Evolutionary conservation across 2,329 filamentous ascomycete genomes (phyloP).

Genomic region (Neobulgaria alba): DNA sequence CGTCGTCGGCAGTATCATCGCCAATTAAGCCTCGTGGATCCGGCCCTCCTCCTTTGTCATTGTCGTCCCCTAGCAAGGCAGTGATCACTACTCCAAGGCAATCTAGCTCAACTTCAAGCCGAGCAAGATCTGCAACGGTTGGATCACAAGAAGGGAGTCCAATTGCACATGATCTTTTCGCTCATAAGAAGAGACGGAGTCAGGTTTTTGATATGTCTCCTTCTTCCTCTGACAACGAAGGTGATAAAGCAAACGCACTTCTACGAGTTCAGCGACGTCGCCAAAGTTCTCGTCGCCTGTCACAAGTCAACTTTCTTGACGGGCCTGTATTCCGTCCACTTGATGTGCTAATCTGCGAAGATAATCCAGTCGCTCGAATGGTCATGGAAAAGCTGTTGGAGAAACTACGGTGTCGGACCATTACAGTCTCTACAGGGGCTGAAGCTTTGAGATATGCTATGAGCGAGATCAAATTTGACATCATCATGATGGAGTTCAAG

Average conservation of each 20-base stretch:
- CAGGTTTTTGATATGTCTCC: slow-evolving; percentile 95
- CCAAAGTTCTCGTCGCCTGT: slow-evolving; percentile 92
- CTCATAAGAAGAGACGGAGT: slow-evolving; percentile 82
- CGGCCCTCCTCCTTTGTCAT: slow-evolving; percentile 32
- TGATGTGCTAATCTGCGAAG: slow-evolving; percentile 93
- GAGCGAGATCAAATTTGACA: slow-evolving; percentile 96
- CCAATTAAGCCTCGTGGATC: slow-evolving; percentile 46
- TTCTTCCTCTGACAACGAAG: slow-evolving; percentile 95
- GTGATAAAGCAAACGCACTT: slow-evolving; percentile 81
- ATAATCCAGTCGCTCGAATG: slow-evolving; percentile 91
- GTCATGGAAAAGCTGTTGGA: slow-evolving; percentile 99
- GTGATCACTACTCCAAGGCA: slow-evolving; percentile 52
- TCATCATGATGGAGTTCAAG: slow-evolving; percentile 97
- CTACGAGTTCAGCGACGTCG: slow-evolving; percentile 86
- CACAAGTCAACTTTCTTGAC: slow-evolving; percentile 78
- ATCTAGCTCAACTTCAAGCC: slow-evolving; percentile 50
- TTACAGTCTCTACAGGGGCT: slow-evolving; percentile 80
- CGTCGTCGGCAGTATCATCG: slow-evolving; percentile 42
- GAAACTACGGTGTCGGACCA: slow-evolving; percentile 88
- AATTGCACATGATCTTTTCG: slow-evolving; percentile 53
- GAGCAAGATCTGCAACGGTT: slow-evolving; percentile 82
- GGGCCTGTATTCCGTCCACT: slow-evolving; percentile 82
- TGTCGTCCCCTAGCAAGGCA: slow-evolving; percentile 58
- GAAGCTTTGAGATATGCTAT: slow-evolving; percentile 91
- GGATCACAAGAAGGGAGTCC: slow-evolving; percentile 89